Evolutionary conservation across 2,329 filamentous ascomycete genomes (phyloP), one percentile per base, ranked within the genome.

Genomic region (Cercospora sp.): DNA sequence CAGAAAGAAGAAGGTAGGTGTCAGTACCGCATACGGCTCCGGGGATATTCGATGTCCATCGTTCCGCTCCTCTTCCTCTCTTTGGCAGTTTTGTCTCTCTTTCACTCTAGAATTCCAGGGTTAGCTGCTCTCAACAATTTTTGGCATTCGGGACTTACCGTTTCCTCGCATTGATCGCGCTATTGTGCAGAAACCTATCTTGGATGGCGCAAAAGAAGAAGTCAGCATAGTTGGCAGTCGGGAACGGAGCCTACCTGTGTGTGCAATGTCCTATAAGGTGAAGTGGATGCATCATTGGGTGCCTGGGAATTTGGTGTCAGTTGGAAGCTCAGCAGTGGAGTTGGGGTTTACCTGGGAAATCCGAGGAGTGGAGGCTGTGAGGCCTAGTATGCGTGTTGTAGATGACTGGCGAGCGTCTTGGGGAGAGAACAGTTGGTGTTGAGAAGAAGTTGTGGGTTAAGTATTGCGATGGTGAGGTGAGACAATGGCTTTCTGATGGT

Each of bases 21-120:
- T 57, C 53, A 57, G 53, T 57, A 57, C 53, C 53, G n/a, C 53
- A 57, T n/a, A 57, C 53, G 53, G n/a, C 13, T 26, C 53, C 23
- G 53, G 13, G 53, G 28, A 18, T 28, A 8, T 16, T 28, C 18
- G 5, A 48, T 40, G 36, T 18, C 42, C n/a, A 18, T 45, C 42
- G 42, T 10, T 20, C 42, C 42, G 42, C 42, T 57, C 23, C 16
- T 57, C 53, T 58, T 58, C 30, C 13, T 58, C 53, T 58, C 53
- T 58, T 31, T n/a, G 10, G 48, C 26, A 53, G 20, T 5, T n/a
- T 4, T 1, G 26, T 30, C 18, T 31, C 16, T n/a, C 18, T 57
- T n/a, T 57, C 23, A 20, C 36, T 40, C 36, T 40, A 40, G 36
- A 40, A 13, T 51, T 23, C 10, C 10, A 23, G 10, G 20, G 13